Evolutionary conservation across 148 eudicot species (phyloP).

Genomic region (Cornus kousa): DNA sequence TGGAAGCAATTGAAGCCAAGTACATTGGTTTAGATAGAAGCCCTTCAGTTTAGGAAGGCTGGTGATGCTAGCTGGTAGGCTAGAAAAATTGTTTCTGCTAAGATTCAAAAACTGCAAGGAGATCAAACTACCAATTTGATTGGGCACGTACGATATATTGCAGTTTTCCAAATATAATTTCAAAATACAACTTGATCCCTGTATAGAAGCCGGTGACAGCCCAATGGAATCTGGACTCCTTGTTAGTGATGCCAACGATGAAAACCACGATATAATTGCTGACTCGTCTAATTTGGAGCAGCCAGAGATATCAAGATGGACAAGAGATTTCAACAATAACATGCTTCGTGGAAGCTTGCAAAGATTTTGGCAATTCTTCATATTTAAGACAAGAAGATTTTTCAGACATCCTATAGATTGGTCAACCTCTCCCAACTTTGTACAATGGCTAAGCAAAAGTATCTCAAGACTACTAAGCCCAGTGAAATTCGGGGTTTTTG

Average conservation of each 20-base stretch:
- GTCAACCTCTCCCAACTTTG: conserved; percentile 5
- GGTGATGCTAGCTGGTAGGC: no score
- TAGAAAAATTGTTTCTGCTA: no score
- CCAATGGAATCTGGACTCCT: not conserved
- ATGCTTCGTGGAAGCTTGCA: not conserved
- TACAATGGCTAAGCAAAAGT: conserved; percentile 2
- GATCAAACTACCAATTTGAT: no score
- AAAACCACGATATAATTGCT: not conserved
- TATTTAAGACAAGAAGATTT: conserved; percentile 5
- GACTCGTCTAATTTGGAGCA: not conserved
- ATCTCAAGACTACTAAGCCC: conserved; percentile 14
- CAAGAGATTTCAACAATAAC: conserved; percentile 1
- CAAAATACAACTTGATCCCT: not conserved
- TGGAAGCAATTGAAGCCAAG: not conserved
- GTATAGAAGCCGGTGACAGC: not conserved
- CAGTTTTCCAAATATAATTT: no score
- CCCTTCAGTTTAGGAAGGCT: no score
- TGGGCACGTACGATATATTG: no score
- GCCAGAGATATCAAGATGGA: not conserved
- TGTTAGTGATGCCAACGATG: not conserved
- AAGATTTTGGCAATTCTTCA: not conserved
- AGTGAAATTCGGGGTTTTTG: conserved; percentile 10
- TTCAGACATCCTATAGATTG: conserved; percentile 5
- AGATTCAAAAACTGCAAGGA: no score
- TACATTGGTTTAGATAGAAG: not conserved